These are phyloP conservation scores for Parathielavia hyrcaniae DNA, from an alignment of 495 filamentous ascomycete species.

Conservation along the genomic window DNA sequence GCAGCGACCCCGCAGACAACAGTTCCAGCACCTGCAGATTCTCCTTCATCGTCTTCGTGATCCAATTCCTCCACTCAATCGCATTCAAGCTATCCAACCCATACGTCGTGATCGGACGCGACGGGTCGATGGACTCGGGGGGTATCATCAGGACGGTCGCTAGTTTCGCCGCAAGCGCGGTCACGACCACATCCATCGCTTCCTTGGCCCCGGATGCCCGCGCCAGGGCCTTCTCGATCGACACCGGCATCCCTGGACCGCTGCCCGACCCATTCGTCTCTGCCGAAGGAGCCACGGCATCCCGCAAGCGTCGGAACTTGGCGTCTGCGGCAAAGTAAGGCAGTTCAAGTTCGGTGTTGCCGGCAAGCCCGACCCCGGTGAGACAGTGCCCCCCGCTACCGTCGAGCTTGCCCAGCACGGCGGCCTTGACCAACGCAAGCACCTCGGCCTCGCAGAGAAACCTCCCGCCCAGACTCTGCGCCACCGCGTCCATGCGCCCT, in stretches of 20 bases:
- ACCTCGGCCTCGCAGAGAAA: slow-evolving; percentile 50
- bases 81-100: slow-evolving; percentile 50
- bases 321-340: too few relatives aligned
- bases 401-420: slow-evolving; percentile 38
- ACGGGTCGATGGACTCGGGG: too few relatives aligned
- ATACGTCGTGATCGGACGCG: slow-evolving; percentile 41
- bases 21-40: slow-evolving; percentile 52
- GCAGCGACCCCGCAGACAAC: slow-evolving; percentile 22
- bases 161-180: too few relatives aligned
- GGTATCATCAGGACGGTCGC: too few relatives aligned
- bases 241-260: too few relatives aligned
- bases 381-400: slow-evolving; percentile 45
- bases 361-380: slow-evolving; percentile 47
- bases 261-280: too few relatives aligned
- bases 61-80: slow-evolving; percentile 49
- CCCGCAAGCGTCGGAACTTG: too few relatives aligned
- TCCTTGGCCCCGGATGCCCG: too few relatives aligned
- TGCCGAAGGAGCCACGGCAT: too few relatives aligned
- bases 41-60: slow-evolving; percentile 45
- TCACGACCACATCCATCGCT: too few relatives aligned
- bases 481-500: slow-evolving; percentile 37
- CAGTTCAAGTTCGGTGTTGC: slow-evolving; percentile 23
- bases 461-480: slow-evolving; percentile 45
- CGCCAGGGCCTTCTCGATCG: too few relatives aligned
- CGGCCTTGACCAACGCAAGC: slow-evolving; percentile 42